These are phyloP conservation scores for Aspergillus chevalieri DNA, from an alignment of 2,329 filamentous ascomycete species.

Conservation along the genomic window DNA sequence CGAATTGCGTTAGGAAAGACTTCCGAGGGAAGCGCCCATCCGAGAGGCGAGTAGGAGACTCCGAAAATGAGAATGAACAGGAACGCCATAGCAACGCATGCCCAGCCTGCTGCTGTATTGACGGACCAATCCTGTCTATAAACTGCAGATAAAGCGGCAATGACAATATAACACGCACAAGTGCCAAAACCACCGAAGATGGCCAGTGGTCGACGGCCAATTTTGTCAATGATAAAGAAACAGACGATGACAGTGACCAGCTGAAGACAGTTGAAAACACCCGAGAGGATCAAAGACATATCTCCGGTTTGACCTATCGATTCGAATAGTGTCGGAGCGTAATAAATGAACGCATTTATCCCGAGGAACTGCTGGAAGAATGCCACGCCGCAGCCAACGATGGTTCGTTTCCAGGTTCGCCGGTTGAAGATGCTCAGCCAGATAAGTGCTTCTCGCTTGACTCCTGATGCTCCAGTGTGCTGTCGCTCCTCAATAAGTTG, in stretches of 20 bases:
- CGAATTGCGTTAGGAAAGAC: slow-evolving; percentile 31
- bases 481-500: slow-evolving; percentile 4
- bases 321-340: slow-evolving; percentile 42
- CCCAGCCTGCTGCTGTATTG: slow-evolving; percentile 18
- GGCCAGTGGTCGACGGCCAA: slow-evolving; percentile 24
- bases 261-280: slow-evolving; percentile 32
- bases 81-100: slow-evolving; percentile 9
- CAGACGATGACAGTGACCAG: slow-evolving; percentile 23
- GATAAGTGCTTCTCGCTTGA: too few species aligned
- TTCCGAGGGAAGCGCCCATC: slow-evolving; percentile 33
- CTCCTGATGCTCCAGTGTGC: too few species aligned
- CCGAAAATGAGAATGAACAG: slow-evolving; percentile 10
- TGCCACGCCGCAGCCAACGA: slow-evolving; percentile 35
- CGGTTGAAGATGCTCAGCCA: too few species aligned
- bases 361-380: slow-evolving; percentile 43
- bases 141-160: slow-evolving; percentile 19
- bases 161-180: slow-evolving; percentile 24
- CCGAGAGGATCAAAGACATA: slow-evolving; percentile 25
- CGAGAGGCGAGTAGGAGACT: slow-evolving; percentile 28
- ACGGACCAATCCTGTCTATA: slow-evolving; percentile 18
- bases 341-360: slow-evolving; percentile 47
- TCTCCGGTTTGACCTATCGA: slow-evolving; percentile 32
- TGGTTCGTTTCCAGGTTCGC: slow-evolving; percentile 5
- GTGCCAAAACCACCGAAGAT: slow-evolving; percentile 26
- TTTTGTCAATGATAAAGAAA: slow-evolving; percentile 25